These are phyloP conservation scores for Aspergillus neoniger DNA, from an alignment of 2,329 filamentous ascomycete genomes.

Conservation along the genomic window DNA sequence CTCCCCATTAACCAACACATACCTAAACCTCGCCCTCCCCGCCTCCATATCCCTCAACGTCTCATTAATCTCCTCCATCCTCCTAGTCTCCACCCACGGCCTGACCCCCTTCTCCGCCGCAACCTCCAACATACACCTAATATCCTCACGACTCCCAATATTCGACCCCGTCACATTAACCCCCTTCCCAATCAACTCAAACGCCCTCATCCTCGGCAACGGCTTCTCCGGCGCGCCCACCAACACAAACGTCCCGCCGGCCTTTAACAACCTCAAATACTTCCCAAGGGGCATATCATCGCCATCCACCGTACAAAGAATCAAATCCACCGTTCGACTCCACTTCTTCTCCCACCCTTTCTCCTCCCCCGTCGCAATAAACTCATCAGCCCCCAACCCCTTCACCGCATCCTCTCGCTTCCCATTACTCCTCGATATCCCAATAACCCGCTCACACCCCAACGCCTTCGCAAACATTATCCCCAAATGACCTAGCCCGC, in stretches of 20 bases:
- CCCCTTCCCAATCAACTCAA: conserved; percentile 60
- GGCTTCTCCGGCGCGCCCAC: conserved; percentile 66
- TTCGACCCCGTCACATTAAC: conserved; percentile 54
- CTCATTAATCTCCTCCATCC: conserved; percentile 47
- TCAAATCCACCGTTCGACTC: conserved; percentile 54
- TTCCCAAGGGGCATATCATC: conserved; percentile 63
- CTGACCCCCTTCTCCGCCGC: conserved; percentile 45
- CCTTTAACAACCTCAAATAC: conserved; percentile 63
- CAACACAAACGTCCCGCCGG: conserved; percentile 64
- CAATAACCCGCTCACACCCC: conserved; percentile 63
- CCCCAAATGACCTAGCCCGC: conserved; percentile 73
- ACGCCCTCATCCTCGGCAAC: conserved; percentile 57
- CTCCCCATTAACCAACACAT: conserved; percentile 46
- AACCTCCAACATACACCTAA: conserved; percentile 46
- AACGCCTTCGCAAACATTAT: conserved; percentile 71
- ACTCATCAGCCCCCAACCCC: conserved; percentile 55
- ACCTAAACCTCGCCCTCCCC: conserved; percentile 50
- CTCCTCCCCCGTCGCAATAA: conserved; percentile 61
- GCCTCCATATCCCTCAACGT: conserved; percentile 48
- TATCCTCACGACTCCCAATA: conserved; percentile 48
- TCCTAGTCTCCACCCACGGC: conserved; percentile 46
- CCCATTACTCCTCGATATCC: conserved; percentile 53
- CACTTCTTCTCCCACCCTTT: conserved; percentile 55
- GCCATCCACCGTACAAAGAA: conserved; percentile 59
- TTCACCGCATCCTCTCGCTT: conserved; percentile 56